Conservation (phyloP, 2,329 filamentous ascomycete species). For the Magnaporthales sp. region DNA sequence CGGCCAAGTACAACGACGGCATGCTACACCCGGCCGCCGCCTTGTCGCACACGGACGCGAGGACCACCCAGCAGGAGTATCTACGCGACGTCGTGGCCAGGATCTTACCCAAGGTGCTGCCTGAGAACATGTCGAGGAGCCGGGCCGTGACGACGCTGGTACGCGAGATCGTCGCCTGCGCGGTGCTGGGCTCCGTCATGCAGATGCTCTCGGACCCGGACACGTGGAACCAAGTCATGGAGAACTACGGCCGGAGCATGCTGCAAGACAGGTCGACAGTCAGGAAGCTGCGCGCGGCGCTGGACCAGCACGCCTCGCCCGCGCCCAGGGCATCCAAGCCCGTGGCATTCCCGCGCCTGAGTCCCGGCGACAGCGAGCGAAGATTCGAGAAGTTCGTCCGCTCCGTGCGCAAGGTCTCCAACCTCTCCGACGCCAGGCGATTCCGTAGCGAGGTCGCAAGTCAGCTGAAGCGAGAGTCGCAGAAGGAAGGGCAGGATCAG, state of each 20-base stretch:
- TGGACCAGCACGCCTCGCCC: slow-evolving; percentile 91
- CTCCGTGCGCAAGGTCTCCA: slow-evolving; percentile 78
- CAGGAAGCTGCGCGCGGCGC: slow-evolving; percentile 77
- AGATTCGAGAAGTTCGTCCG: slow-evolving; percentile 93
- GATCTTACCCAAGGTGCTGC: slow-evolving; percentile 67
- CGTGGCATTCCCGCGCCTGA: slow-evolving; percentile 70
- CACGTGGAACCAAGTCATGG: slow-evolving; percentile 95
- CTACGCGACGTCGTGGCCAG: slow-evolving; percentile 65
- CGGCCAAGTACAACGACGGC: slow-evolving; percentile 85
- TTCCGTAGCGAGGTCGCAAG: slow-evolving; percentile 89
- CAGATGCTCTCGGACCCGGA: slow-evolving; percentile 81
- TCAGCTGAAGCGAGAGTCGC: slow-evolving; percentile 78
- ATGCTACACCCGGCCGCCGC: slow-evolving; percentile 81
- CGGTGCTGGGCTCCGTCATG: slow-evolving; percentile 76
- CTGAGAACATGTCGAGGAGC: slow-evolving; percentile 66
- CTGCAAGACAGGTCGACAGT: slow-evolving; percentile 95
- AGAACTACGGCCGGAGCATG: slow-evolving; percentile 76
- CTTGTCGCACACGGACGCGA: slow-evolving; percentile 75
- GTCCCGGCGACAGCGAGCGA: slow-evolving; percentile 75
- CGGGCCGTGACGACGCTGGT: slow-evolving; percentile 72
- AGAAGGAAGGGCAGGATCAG: slow-evolving; percentile 70
- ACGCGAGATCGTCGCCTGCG: slow-evolving; percentile 85
- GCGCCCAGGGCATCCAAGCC: slow-evolving; percentile 56
- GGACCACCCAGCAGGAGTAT: slow-evolving; percentile 80
- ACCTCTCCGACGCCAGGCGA: slow-evolving; percentile 83